Percentiles rank a stretch among this genome's conserved stretches.
Conservation (phyloP, 345 rosid genomes). For the Bretschneidera sinensis region DNA sequence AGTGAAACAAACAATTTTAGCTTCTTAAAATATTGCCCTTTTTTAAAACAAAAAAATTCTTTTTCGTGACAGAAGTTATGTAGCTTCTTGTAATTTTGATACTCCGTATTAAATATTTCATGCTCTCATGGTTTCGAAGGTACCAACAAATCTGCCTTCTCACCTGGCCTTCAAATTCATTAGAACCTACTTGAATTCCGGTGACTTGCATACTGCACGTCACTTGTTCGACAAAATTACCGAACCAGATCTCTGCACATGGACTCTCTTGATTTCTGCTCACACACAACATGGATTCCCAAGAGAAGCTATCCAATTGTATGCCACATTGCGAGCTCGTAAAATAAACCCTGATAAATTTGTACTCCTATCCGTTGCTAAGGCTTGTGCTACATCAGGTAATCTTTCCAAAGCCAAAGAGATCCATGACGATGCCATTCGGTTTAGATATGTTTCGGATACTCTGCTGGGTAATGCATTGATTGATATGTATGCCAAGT, state of each 20-base stretch:
- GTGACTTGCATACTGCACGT: conserved; percentile 22
- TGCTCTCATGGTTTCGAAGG: conserved; percentile 14
- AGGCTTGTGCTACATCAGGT: conserved; percentile 21
- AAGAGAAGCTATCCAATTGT: conserved; percentile 12
- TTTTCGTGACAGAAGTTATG: no score
- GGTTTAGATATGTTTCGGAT: conserved; percentile 11
- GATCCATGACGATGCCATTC: conserved; percentile 21
- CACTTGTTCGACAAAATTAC: conserved; percentile 27
- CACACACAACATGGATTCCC: conserved; percentile 19
- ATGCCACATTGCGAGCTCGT: conserved; percentile 5
- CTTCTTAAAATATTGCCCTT: no score
- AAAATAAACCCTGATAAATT: conserved; percentile 18
- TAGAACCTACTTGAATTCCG: background rate
- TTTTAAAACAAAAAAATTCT: no score
- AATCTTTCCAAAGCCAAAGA: conserved; percentile 21
- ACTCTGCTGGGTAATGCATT: conserved; percentile 21
- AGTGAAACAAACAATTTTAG: no score
- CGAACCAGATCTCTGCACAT: conserved; percentile 19
- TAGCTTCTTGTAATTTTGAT: no score
- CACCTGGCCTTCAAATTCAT: conserved; percentile 11
- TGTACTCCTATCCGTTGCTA: conserved; percentile 12
- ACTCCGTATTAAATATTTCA: no score
- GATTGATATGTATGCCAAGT: conserved; percentile 31
- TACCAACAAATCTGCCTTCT: background rate
- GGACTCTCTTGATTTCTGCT: conserved; percentile 21